These are phyloP conservation scores for Arachnomyces sp. DNA, from an alignment of 2,329 filamentous ascomycete genomes.

Conservation along the genomic window DNA sequence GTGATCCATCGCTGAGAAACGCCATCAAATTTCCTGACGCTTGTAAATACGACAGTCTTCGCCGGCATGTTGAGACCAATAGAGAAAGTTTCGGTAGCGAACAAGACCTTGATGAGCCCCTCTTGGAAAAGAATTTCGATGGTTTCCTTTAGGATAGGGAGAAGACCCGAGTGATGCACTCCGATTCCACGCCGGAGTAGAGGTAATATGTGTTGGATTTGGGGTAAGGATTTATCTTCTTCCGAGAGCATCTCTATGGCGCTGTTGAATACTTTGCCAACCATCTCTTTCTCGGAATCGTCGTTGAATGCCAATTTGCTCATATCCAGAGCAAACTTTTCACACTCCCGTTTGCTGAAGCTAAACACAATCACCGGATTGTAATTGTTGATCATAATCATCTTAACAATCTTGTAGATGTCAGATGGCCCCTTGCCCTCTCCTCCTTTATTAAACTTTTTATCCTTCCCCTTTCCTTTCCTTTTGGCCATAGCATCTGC, in stretches of 20 bases:
- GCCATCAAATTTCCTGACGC: constrained; percentile 91
- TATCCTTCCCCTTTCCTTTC: constrained; percentile 85
- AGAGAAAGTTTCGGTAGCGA: constrained; percentile 97
- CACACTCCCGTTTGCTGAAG: constrained; percentile 96
- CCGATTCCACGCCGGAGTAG: constrained; percentile 86
- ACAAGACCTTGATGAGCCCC: constrained; percentile 92
- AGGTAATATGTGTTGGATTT: constrained; percentile 85
- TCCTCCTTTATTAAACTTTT: constrained; percentile 85
- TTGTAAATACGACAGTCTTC: constrained; percentile 98
- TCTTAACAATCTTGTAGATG: constrained; percentile 95
- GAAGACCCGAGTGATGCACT: constrained; percentile 89
- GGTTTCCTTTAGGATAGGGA: constrained; percentile 95
- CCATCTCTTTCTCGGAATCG: constrained; percentile 89
- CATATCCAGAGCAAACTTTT: constrained; percentile 80
- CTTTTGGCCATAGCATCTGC: constrained; percentile 70
- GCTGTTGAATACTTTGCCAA: constrained; percentile 85
- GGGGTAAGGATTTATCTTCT: constrained; percentile 78
- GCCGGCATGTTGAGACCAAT: constrained; percentile 99
- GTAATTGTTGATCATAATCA: constrained; percentile 97
- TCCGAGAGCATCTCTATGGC: constrained; percentile 89
- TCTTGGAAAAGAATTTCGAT: constrained; percentile 99
- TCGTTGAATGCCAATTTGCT: constrained; percentile 89
- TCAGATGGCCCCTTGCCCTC: constrained; percentile 62
- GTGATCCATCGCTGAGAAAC: constrained; percentile 73
- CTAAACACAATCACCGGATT: constrained; percentile 99